These are phyloP conservation scores for Yamadazyma takamatsuzukensis DNA, from an alignment of 805 yeast species.

Conservation along the genomic window DNA sequence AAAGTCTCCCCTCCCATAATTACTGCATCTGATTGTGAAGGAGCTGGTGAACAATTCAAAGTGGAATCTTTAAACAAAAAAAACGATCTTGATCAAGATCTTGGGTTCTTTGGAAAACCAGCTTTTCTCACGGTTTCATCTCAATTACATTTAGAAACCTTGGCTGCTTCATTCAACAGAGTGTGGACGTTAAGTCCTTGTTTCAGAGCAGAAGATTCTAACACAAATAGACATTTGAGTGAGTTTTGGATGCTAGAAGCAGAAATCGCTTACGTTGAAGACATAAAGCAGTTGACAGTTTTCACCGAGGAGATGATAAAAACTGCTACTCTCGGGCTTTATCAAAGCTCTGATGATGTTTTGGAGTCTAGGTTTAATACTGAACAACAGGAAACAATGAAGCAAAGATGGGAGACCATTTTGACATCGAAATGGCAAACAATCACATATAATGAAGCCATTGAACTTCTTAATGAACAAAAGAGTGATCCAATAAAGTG, in stretches of 20 bases:
- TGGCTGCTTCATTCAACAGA: conserved; percentile 67
- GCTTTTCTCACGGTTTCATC: conserved; percentile 86
- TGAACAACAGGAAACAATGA: conserved; percentile 33
- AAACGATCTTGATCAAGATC: conserved; percentile 5
- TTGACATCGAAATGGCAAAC: conserved; percentile 54
- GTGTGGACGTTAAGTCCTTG: conserved; percentile 92
- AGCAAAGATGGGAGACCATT: conserved; percentile 60
- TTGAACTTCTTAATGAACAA: conserved; percentile 41
- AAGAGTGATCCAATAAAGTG: conserved; percentile 33
- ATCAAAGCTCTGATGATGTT: conserved; percentile 20
- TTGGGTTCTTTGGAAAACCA: conserved; percentile 57
- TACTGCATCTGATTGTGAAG: conserved; percentile 93
- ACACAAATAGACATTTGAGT: conserved; percentile 85
- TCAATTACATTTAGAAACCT: conserved; percentile 83
- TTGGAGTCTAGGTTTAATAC: conserved; percentile 34
- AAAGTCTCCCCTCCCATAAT: conserved; percentile 85
- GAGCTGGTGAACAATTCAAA: conserved; percentile 88
- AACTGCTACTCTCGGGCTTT: conserved; percentile 24
- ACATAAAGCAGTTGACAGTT: conserved; percentile 56
- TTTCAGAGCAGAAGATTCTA: conserved; percentile 89
- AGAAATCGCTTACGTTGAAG: conserved; percentile 67
- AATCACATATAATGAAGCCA: conserved; percentile 74
- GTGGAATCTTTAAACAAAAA: conserved; percentile 33
- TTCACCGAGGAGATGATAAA: conserved; percentile 73
- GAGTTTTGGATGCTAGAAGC: conserved; percentile 99